Base-by-base conservation (phyloP, 2,329 filamentous ascomycete species). In the Lachnellula suecica region DNA sequence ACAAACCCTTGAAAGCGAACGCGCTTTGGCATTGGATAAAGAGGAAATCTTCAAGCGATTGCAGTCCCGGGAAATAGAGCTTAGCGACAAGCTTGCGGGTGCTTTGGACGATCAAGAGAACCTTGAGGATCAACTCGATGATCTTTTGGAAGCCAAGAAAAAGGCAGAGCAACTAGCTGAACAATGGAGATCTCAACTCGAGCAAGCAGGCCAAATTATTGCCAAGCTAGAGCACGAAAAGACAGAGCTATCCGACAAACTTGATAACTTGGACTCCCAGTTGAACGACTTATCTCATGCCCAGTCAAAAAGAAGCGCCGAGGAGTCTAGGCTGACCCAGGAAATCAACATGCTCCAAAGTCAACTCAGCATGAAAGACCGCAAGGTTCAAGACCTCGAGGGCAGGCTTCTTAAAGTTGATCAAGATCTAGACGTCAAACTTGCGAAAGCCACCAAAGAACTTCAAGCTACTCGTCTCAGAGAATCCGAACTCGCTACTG, bases 31-130 rank as follows among this genome's bases (percentile, higher is more conserved):
- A 1, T 76, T 99, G 4, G 94, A 99, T 71, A 99, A 99, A 69
- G 95, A 99, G 68, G 94, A 99, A 65, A 99, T 99, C 54, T 99
- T 97, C 77, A 95, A 93, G 68, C 84, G 95, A n/a, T 78, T 99
- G 20, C 94, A 97, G 67, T 76, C 87, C 48, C 88, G 94, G n/a
- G 94, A 99, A 71, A 81, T 85, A 10, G 93, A 99, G 68, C 80
- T 99, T 4, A 89, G 87, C 47, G 95, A 99, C 65, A 97, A 97
- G 73, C 81, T 99, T 24, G 83, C 91, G 34, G 93, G 89, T 35
- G 93, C 93, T 25, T 84, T 97, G 54, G 89, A 96, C 20, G 95
- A 99, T 63, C 93, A 97, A 68, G 93, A 97, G 67, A 86, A 87
- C 49, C 80, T 99, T 1, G 94, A 99, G 70, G 91, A 96, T 58